A percentile compares a stretch with the other conserved stretches of the same genome.
Conservation (phyloP, 2,329 filamentous ascomycete species). For the Colletotrichum navitas region DNA sequence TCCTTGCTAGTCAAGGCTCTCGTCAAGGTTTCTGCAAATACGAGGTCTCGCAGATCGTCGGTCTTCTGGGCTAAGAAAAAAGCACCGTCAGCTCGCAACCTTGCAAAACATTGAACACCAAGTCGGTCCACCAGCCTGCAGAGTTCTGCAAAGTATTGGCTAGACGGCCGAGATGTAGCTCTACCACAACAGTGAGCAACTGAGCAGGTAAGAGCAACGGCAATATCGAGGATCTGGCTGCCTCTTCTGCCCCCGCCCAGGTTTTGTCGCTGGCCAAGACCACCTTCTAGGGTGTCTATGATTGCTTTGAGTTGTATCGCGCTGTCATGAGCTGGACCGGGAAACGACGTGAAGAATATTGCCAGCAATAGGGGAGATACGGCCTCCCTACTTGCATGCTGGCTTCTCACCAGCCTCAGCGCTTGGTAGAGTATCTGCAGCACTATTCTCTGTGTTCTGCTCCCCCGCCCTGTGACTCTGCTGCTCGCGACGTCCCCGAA, state of each 20-base stretch:
- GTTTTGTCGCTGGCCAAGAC: slow-evolving; percentile 5
- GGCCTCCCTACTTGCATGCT: slow-evolving; percentile 11
- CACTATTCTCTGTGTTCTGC: slow-evolving; percentile 15
- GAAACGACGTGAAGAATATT: slow-evolving; percentile 16
- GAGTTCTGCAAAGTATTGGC: slow-evolving; percentile 55
- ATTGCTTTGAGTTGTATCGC: slow-evolving; percentile 1
- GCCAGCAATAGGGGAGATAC: slow-evolving; percentile 32
- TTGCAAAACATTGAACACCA: slow-evolving; percentile 50
- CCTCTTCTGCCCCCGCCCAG: neutral
- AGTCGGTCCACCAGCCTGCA: slow-evolving; percentile 56
- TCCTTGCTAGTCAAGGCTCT: slow-evolving; percentile 8
- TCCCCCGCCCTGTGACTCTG: no score
- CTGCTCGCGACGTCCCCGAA: neutral
- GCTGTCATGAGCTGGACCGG: neutral
- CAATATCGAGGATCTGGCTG: slow-evolving; percentile 49
- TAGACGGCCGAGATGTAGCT: slow-evolving; percentile 53
- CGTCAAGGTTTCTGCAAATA: slow-evolving; percentile 61
- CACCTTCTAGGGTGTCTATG: neutral
- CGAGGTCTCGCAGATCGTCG: slow-evolving; percentile 65
- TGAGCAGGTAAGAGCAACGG: slow-evolving; percentile 57
- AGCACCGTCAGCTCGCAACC: slow-evolving; percentile 60
- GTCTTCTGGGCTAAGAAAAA: slow-evolving; percentile 66
- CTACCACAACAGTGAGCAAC: slow-evolving; percentile 63
- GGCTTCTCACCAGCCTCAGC: slow-evolving; percentile 3
- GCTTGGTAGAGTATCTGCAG: slow-evolving; percentile 34